phyloP scores from a whole-genome alignment of 208 protist genomes.

The Trypanosoma scelopori region DNA sequence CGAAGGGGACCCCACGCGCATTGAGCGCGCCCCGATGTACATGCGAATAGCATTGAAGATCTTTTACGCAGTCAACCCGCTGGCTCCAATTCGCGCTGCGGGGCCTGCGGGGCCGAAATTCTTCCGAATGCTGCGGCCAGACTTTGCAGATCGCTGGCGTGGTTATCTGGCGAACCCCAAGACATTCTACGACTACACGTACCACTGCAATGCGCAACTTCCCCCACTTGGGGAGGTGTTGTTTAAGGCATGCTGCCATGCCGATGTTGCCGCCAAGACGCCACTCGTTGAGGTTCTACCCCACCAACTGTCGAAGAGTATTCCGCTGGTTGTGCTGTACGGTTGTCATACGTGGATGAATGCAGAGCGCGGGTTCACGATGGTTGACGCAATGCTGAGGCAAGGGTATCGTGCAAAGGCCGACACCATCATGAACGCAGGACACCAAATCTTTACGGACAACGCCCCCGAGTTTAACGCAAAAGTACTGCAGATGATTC shows the following conservation, averaged over 20 bases:
- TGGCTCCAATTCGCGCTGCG: conserved; percentile 40
- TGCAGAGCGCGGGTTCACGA: conserved; percentile 25
- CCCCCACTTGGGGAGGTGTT: conserved; percentile 47
- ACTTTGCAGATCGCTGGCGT: conserved; percentile 54
- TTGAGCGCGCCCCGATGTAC: conserved; percentile 31
- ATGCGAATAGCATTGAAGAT: conserved; percentile 29
- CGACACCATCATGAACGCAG: conserved; percentile 41
- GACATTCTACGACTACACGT: conserved; percentile 70
- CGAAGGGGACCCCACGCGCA: conserved; percentile 17
- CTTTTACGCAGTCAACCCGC: conserved; percentile 41
- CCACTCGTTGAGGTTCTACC: conserved; percentile 46
- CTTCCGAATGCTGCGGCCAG: conserved; percentile 42
- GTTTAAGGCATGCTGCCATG: conserved; percentile 60
- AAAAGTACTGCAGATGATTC: conserved; percentile 22
- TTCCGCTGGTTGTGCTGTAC: conserved; percentile 46
- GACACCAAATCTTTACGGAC: conserved; percentile 65
- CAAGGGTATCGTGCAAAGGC: conserved; percentile 31
- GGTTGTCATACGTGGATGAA: conserved; percentile 58
- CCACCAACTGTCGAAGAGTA: conserved; percentile 16
- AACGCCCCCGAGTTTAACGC: conserved; percentile 44
- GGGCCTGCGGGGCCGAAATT: conserved; percentile 53
- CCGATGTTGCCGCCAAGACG: conserved; percentile 47
- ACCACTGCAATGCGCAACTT: conserved; percentile 67
- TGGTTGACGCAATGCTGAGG: conserved; percentile 35
- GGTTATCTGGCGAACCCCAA: conserved; percentile 40